Base-by-base conservation (phyloP, 805 yeast genomes). In the Sungouiozyma intestinalis region DNA sequence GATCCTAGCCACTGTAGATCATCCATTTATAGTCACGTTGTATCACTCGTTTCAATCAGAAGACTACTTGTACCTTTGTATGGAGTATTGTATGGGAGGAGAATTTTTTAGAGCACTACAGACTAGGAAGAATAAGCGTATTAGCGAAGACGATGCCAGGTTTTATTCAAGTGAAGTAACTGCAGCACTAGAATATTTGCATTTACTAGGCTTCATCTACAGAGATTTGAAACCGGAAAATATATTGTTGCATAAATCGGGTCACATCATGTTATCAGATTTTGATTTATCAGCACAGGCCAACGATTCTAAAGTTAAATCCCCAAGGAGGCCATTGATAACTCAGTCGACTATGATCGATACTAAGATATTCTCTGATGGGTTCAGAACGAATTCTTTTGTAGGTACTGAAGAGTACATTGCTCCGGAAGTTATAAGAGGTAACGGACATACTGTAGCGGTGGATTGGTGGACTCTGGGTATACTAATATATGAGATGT, bases 381-480 rank as follows among this genome's bases (percentile, higher is more conserved):
- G 95, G 11, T 92, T 94, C 64, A 71, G 97, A 54, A 92, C 99
- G 1, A 94, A 92, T 62, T 88, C 97, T 1, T 92, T 92, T 69
- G 99, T 92, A 31, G 99, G 99, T 1, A 92, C 99, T 0, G 99
- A 92, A 58, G 99, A 92, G 59, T 92, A 92, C 61, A 87, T 92
- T 54, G 97, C 99, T 0, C 99, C 99, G 0, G 99, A 92, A 57
- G 98, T 92, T 3, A 92, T 92, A 42, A 71, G 92, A 60, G 97
- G 97, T 1, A 85, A 88, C 52, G 98, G 98, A 2, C 99, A 92
- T 55, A 90, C 97, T 1, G 81, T 90, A 6, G 96, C 97, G 0
- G 98, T 92, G 15, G 99, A 92, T 62, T 92, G 98, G 98, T 92
- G 99, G 99, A 92, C 98, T 0, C 67, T 92, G 49, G 99, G 99